Base-by-base conservation (phyloP, 2,329 filamentous ascomycete genomes). In the Microcyclosporella mali region DNA sequence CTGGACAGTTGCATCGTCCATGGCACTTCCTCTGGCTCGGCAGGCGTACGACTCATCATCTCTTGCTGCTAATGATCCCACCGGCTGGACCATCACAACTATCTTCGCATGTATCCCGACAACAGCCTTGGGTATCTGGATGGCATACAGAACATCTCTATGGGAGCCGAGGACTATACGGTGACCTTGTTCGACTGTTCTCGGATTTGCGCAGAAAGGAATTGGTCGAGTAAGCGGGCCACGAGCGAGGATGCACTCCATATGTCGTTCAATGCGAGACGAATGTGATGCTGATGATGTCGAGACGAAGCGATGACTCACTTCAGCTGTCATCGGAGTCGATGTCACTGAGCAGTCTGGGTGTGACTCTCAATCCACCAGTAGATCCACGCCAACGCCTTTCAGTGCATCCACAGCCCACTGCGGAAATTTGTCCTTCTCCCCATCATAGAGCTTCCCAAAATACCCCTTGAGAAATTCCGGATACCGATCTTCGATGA, bases 361-460 rank as follows among this genome's bases (percentile, higher is more conserved):
- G 6, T 9, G 9, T 25, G 4, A 9, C 30, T 6, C 6, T 34
- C 33, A 34, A 17, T 34, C 33, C 18, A 6, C 65, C 56, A 82
- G 66, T 55, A 89, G 63, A 67, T 94, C 82, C 43, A 98, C 79
- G 1, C 84, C 85, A n/a, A 97, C 90, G 0, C 74, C 76, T 47
- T 69, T 74, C 49, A 98, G 66, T 6, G 92, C 88, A 38, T 79
- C 78, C 2, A 95, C 81, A 1, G 87, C 89, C 92, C 92, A 98
- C 0, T 70, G 66, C 0, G 94, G 92, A 60, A 87, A 88, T 41
- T 76, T 77, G 10, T 70, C 65, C 66, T 77, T 78, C 54, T 82
- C 73, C 40, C 65, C 66, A 10, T 75, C 61, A 63, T 95, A 89
- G 46, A 88, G 68, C 45, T 79, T 75, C 2, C 64, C 70, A 66